Evolutionary conservation across 805 yeast species (phyloP).

Genomic region (Wickerhamiella brachini): DNA sequence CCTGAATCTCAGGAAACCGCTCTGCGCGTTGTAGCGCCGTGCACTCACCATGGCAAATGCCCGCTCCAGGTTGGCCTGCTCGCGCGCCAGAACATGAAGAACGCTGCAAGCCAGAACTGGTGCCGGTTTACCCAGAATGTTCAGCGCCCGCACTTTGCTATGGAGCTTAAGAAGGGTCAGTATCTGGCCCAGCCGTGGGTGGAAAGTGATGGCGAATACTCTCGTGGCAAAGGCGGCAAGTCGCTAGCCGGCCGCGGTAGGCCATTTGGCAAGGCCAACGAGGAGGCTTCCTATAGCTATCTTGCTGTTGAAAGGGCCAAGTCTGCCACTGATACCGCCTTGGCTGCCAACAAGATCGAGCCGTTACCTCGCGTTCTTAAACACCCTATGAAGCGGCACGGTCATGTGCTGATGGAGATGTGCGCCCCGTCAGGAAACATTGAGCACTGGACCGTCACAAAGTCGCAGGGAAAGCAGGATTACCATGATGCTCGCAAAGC

Average conservation of each 20-base stretch:
- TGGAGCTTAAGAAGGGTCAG: conserved; percentile 77
- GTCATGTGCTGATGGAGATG: conserved; percentile 65
- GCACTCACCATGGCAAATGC: conserved; percentile 74
- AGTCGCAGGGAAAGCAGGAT: conserved; percentile 53
- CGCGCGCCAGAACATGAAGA: conserved; percentile 25
- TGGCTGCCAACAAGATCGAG: conserved; percentile 15
- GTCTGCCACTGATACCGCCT: not conserved
- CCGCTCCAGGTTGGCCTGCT: conserved; percentile 73
- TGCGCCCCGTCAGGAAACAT: conserved; percentile 69
- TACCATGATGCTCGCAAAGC: conserved; percentile 89
- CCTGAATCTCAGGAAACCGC: not conserved
- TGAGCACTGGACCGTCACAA: conserved; percentile 81
- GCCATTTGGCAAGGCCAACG: conserved; percentile 54
- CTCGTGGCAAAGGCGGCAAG: conserved; percentile 36
- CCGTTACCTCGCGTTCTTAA: conserved; percentile 58
- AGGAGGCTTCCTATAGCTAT: conserved; percentile 60
- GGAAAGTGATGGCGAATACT: conserved; percentile 27
- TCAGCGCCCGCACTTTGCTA: conserved; percentile 61
- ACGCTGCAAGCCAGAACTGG: conserved; percentile 49
- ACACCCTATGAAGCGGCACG: conserved; percentile 63
- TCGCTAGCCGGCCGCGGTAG: conserved; percentile 64
- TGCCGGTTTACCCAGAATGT: conserved; percentile 63
- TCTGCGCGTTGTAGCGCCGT: conserved; percentile 63
- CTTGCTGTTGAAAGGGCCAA: conserved; percentile 47
- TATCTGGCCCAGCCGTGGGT: conserved; percentile 61